phyloP scores from a whole-genome alignment of 2,329 filamentous ascomycete species.

The Pseudofabraea citricarpa region DNA sequence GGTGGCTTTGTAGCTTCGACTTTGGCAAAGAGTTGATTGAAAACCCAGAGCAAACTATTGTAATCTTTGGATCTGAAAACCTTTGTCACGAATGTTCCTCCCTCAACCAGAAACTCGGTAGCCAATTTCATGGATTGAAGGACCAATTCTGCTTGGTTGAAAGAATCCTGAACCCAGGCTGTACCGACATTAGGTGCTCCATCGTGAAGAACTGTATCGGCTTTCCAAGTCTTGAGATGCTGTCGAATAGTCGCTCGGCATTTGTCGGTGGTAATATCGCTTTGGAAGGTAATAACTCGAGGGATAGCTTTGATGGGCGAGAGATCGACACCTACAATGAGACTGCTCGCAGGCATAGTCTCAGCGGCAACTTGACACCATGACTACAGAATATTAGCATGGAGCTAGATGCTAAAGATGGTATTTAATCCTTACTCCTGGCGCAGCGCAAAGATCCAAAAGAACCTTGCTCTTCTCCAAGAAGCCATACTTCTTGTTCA shows the following conservation, averaged over 20 bases:
- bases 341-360: slow-evolving; percentile 83
- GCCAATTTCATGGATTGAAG: slow-evolving; percentile 89
- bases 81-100: slow-evolving; percentile 94
- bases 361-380: slow-evolving; percentile 97
- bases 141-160: slow-evolving; percentile 91
- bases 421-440: slow-evolving; percentile 57
- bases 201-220: slow-evolving; percentile 91
- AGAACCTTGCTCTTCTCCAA: slow-evolving; percentile 94
- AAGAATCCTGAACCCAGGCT: slow-evolving; percentile 97
- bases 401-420: neutral
- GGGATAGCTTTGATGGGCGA: slow-evolving; percentile 95
- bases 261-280: slow-evolving; percentile 96
- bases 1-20: slow-evolving; percentile 98
- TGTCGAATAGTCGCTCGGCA: slow-evolving; percentile 84
- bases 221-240: slow-evolving; percentile 94
- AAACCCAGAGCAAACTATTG: slow-evolving; percentile 92
- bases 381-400: slow-evolving; percentile 47
- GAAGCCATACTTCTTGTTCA: slow-evolving; percentile 99
- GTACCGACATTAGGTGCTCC: slow-evolving; percentile 97
- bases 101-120: slow-evolving; percentile 84
- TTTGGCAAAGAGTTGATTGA: slow-evolving; percentile 92
- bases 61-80: slow-evolving; percentile 97
- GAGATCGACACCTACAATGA: slow-evolving; percentile 93
- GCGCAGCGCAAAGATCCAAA: slow-evolving; percentile 94
- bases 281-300: slow-evolving; percentile 90